Base-by-base conservation (phyloP, 371 early-diverging fungal genomes). In the Rhizopus delemar region DNA sequence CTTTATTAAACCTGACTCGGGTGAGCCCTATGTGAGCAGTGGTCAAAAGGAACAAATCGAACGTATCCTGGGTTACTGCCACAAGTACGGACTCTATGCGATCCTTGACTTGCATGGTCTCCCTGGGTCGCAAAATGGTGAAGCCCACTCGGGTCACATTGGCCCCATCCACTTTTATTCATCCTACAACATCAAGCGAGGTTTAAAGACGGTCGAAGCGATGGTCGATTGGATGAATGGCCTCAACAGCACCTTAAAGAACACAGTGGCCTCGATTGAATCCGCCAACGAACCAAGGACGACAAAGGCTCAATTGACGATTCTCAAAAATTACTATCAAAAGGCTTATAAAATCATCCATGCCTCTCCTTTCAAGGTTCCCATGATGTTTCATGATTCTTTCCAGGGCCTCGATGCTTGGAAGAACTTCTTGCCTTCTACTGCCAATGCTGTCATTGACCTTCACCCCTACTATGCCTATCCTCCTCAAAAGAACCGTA, bases 41-140 rank as follows among this genome's bases (percentile, higher is more conserved):
- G 84, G 78, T 51, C 63, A 85, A 51, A 64, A 77, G 51, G 66
- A 66, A 8, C 78, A 76, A 7, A 70, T 86, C 39, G 75, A 73
- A n/a, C 71, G 71, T 53, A 68, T 71, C 41, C 45, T 85, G 74
- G 85, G 84, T 73, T 41, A 69, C 62, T 71, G 71, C 48, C 51
- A 59, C 6, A 77, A 74, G 41, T 77, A 83, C 51, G 69, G 74
- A 2, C 66, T 88, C 57, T 75, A 86, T 3, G 86, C 85, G 28
- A 69, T 84, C 48, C 59, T 87, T n/a, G 87, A 88, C 41, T 57
- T 88, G 39, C 87, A 86, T 54, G 83, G 81, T 7, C 78, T 77
- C 0, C 88, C 88, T 6, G 86, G 88, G 2, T 83, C 84, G 36
- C 86, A 83, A 51, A 83, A 83, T 41, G 83, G 83, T 6, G 70